Evolutionary conservation across 176 grass and related monocot genomes (phyloP), one percentile per base, ranked within the genome.

Genomic region (Triticum monococcum): DNA sequence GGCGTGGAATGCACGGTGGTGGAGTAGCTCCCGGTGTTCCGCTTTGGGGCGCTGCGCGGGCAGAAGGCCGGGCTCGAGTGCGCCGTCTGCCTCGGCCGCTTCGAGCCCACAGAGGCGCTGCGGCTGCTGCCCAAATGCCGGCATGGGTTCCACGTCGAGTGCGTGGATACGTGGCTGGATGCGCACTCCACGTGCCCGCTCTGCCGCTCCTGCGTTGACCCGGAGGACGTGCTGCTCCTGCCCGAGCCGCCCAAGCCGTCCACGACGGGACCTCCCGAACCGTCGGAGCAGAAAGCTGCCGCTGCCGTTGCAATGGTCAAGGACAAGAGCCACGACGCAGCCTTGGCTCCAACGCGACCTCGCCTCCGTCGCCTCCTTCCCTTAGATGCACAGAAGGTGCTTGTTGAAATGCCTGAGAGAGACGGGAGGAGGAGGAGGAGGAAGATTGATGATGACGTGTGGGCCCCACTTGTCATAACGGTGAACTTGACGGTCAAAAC

Each of bases 101-200:
- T 99, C 85, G 94, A 94, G 86, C 85, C 89, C 20, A 36, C 90
- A 0, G 97, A 99, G 86, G 87, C 90, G 36, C 80, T 99, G 2
- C 72, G 97, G 63, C 74, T 99, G 45, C 90, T 99, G 14, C 97
- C 97, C 5, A 99, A 99, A 48, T 99, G 97, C 78, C 90, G 89
- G 20, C 97, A 99, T 25, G 94, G 90, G 0, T 99, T 99, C 86
- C 97, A 99, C 79, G 94, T 99, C 38, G 97, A 99, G 78, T 99
- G 97, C 81, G 97, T 99, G 5, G 97, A 99, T 60, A 99, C 94
- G 22, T 99, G 97, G 97, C 94, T 99, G 4, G 97, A 99, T 75
- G 94, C 94, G 17, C 97, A 99, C 88, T 96, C 92, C 31, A 99
- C 97, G 1, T 99, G 97, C 75, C 97, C 94, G 26, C 97, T 99